These are phyloP conservation scores for Verticillium longisporum DNA, from an alignment of 2,329 filamentous ascomycete species.

Conservation along the genomic window DNA sequence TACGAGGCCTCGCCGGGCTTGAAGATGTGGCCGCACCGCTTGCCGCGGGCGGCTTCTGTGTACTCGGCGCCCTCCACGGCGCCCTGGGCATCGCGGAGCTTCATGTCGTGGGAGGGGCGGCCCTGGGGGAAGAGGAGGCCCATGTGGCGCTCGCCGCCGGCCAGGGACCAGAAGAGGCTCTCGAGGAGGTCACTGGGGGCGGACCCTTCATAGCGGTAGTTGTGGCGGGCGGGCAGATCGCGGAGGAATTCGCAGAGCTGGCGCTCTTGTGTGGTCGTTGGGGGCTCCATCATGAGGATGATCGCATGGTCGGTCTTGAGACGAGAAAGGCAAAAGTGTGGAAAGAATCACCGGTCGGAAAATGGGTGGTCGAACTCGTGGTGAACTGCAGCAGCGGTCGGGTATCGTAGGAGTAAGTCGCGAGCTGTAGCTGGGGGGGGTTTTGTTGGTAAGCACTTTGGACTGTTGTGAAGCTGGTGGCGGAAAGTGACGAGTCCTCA, in stretches of 20 bases:
- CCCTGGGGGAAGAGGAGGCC: slow-evolving; percentile 77
- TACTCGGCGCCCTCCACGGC: slow-evolving; percentile 94
- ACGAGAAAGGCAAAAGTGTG: neutral
- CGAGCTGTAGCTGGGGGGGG: neutral
- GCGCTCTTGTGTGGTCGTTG: slow-evolving; percentile 63
- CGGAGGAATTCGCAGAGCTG: slow-evolving; percentile 79
- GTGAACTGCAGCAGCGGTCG: neutral
- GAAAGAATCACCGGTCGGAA: neutral
- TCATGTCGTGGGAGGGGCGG: slow-evolving; percentile 58
- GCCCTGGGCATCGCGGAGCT: slow-evolving; percentile 80
- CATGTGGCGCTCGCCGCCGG: slow-evolving; percentile 68
- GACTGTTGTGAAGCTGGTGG: neutral
- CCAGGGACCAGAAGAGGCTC: slow-evolving; percentile 81
- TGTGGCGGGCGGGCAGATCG: slow-evolving; percentile 65
- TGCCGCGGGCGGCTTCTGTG: slow-evolving; percentile 82
- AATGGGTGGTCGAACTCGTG: neutral
- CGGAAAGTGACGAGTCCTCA: neutral
- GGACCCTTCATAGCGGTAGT: slow-evolving; percentile 67
- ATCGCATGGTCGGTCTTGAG: neutral
- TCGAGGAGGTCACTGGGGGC: slow-evolving; percentile 68
- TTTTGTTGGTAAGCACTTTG: neutral
- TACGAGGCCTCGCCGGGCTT: slow-evolving; percentile 91
- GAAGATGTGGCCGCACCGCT: slow-evolving; percentile 96
- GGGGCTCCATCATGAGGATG: slow-evolving; percentile 36
- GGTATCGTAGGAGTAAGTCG: neutral